These are phyloP conservation scores for Delphinella strobiligena DNA, from an alignment of 2,329 filamentous ascomycete species.

Conservation along the genomic window DNA sequence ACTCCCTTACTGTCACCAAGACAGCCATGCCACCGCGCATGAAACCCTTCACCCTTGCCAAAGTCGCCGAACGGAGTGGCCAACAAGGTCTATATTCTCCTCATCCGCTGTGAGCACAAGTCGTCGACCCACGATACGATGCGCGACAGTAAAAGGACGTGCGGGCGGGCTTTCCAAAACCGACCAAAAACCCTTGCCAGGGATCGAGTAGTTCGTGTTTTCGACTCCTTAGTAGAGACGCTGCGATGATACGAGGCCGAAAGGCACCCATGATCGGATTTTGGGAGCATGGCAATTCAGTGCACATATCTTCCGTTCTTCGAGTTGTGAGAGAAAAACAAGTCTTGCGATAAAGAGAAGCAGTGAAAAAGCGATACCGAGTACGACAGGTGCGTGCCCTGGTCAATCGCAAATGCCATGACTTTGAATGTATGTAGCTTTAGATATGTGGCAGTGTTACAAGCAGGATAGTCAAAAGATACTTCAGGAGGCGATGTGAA, in stretches of 20 bases:
- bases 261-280: conserved; percentile 26
- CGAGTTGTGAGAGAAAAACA: conserved; percentile 15
- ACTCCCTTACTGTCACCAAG: conserved; percentile 62
- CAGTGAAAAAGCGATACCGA: neutral
- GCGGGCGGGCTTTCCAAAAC: conserved; percentile 22
- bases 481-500: too few relatives aligned
- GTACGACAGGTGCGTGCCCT: neutral
- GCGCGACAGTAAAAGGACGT: conserved; percentile 48
- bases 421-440: too few relatives aligned
- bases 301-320: conserved; percentile 25
- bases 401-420: too few relatives aligned
- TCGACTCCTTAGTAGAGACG: conserved; percentile 36
- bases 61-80: conserved; percentile 77
- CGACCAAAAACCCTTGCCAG: conserved; percentile 46
- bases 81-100: conserved; percentile 84
- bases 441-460: too few relatives aligned
- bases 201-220: conserved; percentile 46
- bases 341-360: conserved; percentile 4
- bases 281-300: conserved; percentile 34
- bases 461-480: too few relatives aligned
- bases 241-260: conserved; percentile 50
- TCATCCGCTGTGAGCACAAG: conserved; percentile 67
- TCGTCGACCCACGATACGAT: conserved; percentile 42
- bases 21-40: conserved; percentile 62
- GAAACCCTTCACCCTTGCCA: conserved; percentile 68